Conservation (phyloP, 495 filamentous ascomycete species). For the Bacidia rubella region DNA sequence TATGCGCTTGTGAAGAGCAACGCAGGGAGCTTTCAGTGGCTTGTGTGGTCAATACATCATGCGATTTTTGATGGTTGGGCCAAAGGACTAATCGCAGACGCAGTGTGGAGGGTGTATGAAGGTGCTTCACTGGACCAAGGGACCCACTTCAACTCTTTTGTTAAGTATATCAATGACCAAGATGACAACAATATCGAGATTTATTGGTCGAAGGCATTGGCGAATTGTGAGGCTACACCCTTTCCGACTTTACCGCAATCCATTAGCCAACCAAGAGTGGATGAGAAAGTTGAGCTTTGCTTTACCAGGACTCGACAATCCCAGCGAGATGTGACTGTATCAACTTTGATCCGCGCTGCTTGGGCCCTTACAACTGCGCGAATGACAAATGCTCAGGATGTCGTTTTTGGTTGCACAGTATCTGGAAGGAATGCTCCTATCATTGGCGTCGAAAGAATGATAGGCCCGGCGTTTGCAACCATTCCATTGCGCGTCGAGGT, state of each 20-base stretch:
- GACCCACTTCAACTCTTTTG: too few relatives aligned
- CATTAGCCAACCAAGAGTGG: not conserved
- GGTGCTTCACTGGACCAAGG: too few relatives aligned
- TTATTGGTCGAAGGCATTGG: constrained; percentile 6
- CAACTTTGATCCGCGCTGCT: constrained; percentile 20
- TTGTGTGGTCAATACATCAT: too few relatives aligned
- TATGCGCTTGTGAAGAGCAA: too few relatives aligned
- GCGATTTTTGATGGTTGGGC: too few relatives aligned
- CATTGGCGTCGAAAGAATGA: constrained; percentile 35
- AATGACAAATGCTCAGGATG: constrained; percentile 19
- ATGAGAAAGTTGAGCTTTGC: not conserved
- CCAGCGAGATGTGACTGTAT: not conserved
- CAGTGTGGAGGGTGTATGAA: too few relatives aligned
- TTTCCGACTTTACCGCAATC: not conserved
- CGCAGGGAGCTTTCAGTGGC: too few relatives aligned
- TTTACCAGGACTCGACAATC: not conserved
- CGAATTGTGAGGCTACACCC: not conserved
- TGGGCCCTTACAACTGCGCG: constrained; percentile 23
- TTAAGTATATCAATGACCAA: too few relatives aligned
- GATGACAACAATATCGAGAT: too few relatives aligned
- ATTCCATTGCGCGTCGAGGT: constrained; percentile 37
- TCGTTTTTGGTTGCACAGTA: constrained; percentile 24
- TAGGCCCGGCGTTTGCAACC: constrained; percentile 45
- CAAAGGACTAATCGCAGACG: too few relatives aligned
- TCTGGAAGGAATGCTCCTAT: constrained; percentile 40